Percentiles rank a stretch among this genome's conserved stretches.
These are phyloP conservation scores for Nicotiana tomentosiformis DNA, from an alignment of 257 asterid species.

Conservation along the genomic window DNA sequence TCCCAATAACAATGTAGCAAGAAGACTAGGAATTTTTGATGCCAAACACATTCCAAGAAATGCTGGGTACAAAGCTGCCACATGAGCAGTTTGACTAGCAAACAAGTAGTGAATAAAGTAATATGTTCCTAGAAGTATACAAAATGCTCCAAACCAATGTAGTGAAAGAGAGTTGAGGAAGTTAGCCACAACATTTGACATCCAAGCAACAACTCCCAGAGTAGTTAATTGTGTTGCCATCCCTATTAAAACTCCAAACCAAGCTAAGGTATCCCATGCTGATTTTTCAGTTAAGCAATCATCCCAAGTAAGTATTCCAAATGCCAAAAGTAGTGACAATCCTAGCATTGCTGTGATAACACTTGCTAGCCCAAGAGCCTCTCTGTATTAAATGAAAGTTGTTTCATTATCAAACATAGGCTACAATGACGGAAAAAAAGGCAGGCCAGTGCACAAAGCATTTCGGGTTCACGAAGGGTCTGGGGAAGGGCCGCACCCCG, in stretches of 20 bases:
- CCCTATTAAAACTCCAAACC: slow-evolving; percentile 75
- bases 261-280: slow-evolving; percentile 77
- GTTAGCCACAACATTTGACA: slow-evolving; percentile 41
- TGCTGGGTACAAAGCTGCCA: slow-evolving; percentile 80
- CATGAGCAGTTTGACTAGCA: slow-evolving; percentile 94
- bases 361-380: slow-evolving; percentile 44
- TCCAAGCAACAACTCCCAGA: slow-evolving; percentile 66
- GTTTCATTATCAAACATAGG: neutral
- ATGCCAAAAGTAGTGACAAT: slow-evolving; percentile 42
- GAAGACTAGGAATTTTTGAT: slow-evolving; percentile 38
- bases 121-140: slow-evolving; percentile 54
- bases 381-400: slow-evolving; percentile 27
- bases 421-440: neutral
- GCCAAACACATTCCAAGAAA: slow-evolving; percentile 79
- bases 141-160: slow-evolving; percentile 42
- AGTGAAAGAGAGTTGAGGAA: slow-evolving; percentile 46
- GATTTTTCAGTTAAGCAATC: slow-evolving; percentile 70
- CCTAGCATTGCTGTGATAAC: slow-evolving; percentile 77
- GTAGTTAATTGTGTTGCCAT: slow-evolving; percentile 59
- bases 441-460: too few relatives aligned
- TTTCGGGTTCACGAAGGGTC: too few relatives aligned
- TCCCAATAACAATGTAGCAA: slow-evolving; percentile 61
- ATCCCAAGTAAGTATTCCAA: slow-evolving; percentile 65
- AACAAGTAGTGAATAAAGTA: slow-evolving; percentile 77
- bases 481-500: too few relatives aligned